Conservation (phyloP, 1,284 basidiomycete genomes). For the Polyporus tsugae region DNA sequence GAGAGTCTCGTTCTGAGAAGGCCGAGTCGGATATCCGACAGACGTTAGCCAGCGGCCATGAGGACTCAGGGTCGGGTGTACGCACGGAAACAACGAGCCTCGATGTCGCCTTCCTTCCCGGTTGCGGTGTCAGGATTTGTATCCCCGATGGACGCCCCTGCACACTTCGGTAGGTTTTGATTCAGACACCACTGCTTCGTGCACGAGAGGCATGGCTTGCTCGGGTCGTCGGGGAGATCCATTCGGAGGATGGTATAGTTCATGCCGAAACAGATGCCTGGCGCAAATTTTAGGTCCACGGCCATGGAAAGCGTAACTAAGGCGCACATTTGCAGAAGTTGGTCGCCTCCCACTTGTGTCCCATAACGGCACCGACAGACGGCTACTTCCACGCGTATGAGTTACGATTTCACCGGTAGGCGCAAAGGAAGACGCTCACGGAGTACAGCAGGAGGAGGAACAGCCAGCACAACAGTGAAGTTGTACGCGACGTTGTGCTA, state of each 20-base stretch:
- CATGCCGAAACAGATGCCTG: conserved; percentile 90
- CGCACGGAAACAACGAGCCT: conserved; percentile 95
- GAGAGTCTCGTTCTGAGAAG: conserved; percentile 80
- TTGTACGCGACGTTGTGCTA: conserved; percentile 25
- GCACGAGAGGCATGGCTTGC: conserved; percentile 91
- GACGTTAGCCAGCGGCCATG: conserved; percentile 21
- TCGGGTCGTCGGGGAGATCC: conserved; percentile 82
- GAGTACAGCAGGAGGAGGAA: conserved; percentile 30
- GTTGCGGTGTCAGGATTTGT: conserved; percentile 92
- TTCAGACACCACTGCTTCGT: conserved; percentile 96
- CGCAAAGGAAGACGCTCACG: conserved; percentile 20
- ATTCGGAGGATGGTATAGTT: conserved; percentile 91
- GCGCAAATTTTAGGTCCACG: not conserved
- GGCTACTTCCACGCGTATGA: conserved; percentile 44
- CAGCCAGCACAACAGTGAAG: conserved; percentile 31
- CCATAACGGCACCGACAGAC: conserved; percentile 55
- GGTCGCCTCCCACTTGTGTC: conserved; percentile 81
- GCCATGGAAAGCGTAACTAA: conserved; percentile 8
- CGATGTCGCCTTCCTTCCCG: conserved; percentile 96
- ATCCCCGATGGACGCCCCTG: conserved; percentile 85
- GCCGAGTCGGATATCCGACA: conserved; percentile 1
- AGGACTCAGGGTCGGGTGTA: conserved; percentile 39
- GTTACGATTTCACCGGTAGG: not conserved
- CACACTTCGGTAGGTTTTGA: conserved; percentile 88
- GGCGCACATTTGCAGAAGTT: conserved; percentile 84